phyloP scores from a whole-genome alignment of 2,329 filamentous ascomycete species.

The Botryotinia convoluta region DNA sequence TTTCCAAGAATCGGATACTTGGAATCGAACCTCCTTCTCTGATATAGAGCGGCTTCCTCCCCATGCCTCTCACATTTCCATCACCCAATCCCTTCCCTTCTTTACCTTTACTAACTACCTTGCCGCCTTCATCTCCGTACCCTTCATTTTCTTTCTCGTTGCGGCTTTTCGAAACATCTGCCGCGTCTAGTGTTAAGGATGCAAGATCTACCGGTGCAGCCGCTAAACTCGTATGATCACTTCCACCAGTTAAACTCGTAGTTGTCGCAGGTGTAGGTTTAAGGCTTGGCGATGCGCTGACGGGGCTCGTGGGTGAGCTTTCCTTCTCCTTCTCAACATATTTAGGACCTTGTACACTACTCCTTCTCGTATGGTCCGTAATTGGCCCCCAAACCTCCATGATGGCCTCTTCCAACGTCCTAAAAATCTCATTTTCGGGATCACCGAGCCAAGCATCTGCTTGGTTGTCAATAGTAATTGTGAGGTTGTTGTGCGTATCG shows the following conservation, averaged over 20 bases:
- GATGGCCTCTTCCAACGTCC: conserved; percentile 81
- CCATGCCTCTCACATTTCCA: conserved; percentile 22
- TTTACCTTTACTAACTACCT: not conserved
- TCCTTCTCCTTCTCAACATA: conserved; percentile 22
- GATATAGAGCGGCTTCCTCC: conserved; percentile 78
- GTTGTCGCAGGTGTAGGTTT: conserved; percentile 50
- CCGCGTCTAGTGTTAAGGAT: not conserved
- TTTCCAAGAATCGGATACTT: conserved; percentile 89
- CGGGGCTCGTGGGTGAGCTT: conserved; percentile 22
- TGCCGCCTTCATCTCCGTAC: not conserved
- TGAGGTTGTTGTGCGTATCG: conserved; percentile 76
- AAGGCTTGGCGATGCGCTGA: conserved; percentile 27
- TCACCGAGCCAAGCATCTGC: conserved; percentile 97
- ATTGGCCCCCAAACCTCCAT: conserved; percentile 76
- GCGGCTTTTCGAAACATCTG: not conserved
- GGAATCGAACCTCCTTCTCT: conserved; percentile 94
- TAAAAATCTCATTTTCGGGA: conserved; percentile 85
- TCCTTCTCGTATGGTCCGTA: conserved; percentile 31
- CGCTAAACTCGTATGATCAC: conserved; percentile 38
- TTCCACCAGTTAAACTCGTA: conserved; percentile 49
- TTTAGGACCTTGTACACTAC: conserved; percentile 43
- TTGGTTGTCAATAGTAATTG: conserved; percentile 83
- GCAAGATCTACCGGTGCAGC: conserved; percentile 31
- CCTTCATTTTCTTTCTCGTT: not conserved
- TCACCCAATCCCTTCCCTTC: not conserved